Evolutionary conservation across 140 eudicot species (phyloP).

Genomic region (Erigeron philadelphicus): DNA sequence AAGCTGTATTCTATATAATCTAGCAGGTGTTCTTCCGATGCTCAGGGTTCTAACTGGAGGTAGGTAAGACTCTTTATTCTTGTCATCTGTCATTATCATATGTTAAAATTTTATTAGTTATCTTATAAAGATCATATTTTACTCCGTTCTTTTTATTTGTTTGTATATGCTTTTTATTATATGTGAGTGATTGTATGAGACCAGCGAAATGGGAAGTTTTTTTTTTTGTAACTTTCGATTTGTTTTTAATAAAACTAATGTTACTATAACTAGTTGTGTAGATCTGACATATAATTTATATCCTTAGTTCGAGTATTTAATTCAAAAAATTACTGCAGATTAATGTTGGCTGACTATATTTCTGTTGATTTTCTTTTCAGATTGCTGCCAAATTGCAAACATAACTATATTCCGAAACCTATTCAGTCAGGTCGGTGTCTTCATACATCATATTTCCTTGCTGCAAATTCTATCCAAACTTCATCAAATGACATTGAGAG

Average conservation of each 20-base stretch:
- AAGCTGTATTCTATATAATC: slow-evolving; percentile 1
- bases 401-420: slow-evolving; percentile 16
- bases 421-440: not conserved
- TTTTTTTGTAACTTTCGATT: no score
- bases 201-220: no score
- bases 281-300: no score
- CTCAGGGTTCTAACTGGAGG: slow-evolving; percentile 29
- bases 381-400: slow-evolving; percentile 40
- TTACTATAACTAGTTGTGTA: no score
- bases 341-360: slow-evolving; percentile 18
- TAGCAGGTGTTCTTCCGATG: slow-evolving; percentile 25
- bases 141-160: no score
- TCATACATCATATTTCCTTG: slow-evolving; percentile 24
- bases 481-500: slow-evolving; percentile 29
- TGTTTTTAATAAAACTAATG: no score
- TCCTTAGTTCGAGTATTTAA: not conserved
- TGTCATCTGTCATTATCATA: not conserved
- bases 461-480: slow-evolving; percentile 26
- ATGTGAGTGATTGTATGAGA: no score
- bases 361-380: slow-evolving; percentile 28
- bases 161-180: no score
- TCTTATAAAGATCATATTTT: not conserved
- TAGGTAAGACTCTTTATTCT: slow-evolving; percentile 27
- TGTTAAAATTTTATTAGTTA: not conserved
- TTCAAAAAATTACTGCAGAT: not conserved